Conservation (phyloP, 345 rosid genomes). For the Viola odorata region DNA sequence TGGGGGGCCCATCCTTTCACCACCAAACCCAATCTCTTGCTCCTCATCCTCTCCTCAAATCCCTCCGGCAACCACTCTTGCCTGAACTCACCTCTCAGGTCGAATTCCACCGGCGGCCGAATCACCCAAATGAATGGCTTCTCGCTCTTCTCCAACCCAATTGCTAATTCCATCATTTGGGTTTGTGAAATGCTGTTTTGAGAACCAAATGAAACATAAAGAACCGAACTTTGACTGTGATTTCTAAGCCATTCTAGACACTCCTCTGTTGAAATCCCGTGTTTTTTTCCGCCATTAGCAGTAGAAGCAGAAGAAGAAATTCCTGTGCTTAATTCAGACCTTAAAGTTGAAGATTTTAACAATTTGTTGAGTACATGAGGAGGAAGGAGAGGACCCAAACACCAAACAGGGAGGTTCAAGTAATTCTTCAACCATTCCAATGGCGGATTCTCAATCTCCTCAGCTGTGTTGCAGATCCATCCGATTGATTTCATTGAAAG, state of each 20-base stretch:
- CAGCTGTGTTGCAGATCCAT: conserved; percentile 33
- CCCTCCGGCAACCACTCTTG: conserved; percentile 47
- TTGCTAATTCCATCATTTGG: conserved; percentile 44
- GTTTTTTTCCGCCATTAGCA: conserved; percentile 27
- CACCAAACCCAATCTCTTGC: conserved; percentile 26
- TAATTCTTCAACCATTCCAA: conserved; percentile 27
- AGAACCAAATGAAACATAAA: conserved; percentile 47
- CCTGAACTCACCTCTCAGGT: conserved; percentile 29
- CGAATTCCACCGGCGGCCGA: conserved; percentile 43
- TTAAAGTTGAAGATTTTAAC: not conserved
- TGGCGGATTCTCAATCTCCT: conserved; percentile 35
- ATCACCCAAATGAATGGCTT: conserved; percentile 49
- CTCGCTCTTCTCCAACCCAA: conserved; percentile 35
- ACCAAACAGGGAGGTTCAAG: conserved; percentile 34
- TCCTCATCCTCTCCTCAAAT: conserved; percentile 26
- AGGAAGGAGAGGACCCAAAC: conserved; percentile 43
- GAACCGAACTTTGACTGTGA: conserved; percentile 27
- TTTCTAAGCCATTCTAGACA: conserved; percentile 37
- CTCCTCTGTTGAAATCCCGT: conserved; percentile 25
- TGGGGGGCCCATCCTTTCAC: conserved; percentile 51
- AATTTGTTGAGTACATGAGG: conserved; percentile 11
- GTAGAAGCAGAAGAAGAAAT: no score
- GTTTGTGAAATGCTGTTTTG: conserved; percentile 36
- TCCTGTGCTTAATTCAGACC: not conserved
- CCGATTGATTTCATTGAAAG: conserved; percentile 8